Evolutionary conservation across 2,329 filamentous ascomycete species (phyloP).

Genomic region (Colletotrichum lindemuthianum): DNA sequence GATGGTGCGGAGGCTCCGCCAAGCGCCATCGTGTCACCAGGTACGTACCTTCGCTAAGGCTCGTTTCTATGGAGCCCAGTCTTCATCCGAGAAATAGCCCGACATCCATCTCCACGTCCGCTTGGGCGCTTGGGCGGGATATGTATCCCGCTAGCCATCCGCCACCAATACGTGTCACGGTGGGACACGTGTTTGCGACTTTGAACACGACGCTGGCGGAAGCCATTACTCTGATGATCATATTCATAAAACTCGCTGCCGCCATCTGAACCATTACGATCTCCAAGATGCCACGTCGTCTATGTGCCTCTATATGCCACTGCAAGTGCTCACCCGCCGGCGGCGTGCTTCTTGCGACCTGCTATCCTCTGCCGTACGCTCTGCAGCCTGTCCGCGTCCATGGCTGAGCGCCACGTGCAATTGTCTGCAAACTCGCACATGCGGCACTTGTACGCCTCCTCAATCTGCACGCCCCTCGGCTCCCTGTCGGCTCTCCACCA

Average conservation of each 20-base stretch:
- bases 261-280: background rate
- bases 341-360: slow-evolving; percentile 7
- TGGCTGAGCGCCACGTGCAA: slow-evolving; percentile 80
- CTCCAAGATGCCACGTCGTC: background rate
- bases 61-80: background rate
- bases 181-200: background rate
- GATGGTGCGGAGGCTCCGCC: slow-evolving; percentile 16
- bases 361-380: slow-evolving; percentile 16
- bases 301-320: background rate
- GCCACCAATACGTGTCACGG: background rate
- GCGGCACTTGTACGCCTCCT: slow-evolving; percentile 89
- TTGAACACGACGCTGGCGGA: too few species aligned
- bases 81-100: background rate
- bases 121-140: background rate
- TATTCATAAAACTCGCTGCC: background rate
- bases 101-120: background rate
- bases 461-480: slow-evolving; percentile 79
- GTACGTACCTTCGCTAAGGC: background rate
- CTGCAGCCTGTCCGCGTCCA: slow-evolving; percentile 66
- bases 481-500: slow-evolving; percentile 87
- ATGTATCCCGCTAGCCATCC: background rate
- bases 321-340: background rate
- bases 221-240: background rate
- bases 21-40: too few species aligned
- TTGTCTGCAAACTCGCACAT: slow-evolving; percentile 83